Evolutionary conservation across 371 early-diverging fungal genomes (phyloP), one percentile per base, ranked within the genome.

Genomic region (Syncephalis plumigaleata): DNA sequence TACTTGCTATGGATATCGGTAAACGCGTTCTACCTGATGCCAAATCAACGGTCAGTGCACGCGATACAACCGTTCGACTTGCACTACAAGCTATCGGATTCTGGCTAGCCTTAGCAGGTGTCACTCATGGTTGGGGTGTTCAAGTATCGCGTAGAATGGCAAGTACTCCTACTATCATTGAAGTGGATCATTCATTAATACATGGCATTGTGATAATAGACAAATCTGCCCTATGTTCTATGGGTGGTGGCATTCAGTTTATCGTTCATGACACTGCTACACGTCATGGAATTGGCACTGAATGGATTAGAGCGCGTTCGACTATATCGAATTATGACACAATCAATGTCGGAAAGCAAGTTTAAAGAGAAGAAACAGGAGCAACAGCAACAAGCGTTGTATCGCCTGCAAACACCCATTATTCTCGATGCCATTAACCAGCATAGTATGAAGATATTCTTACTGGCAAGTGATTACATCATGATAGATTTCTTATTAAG

Each of bases 371-470:
- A 7, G 31, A 31, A 31, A 31, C 31, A 4, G 11, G 11, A 31
- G 4, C 7, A 31, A 31, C 11, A 31, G 4, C 31, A 31, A 31
- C 31, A 11, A 4, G 4, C 11, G 31, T 11, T 31, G 11, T 31
- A 11, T 11, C 31, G 57, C 5, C 51, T 51, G 9, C 50, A 58
- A 15, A 60, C 62, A 45, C 83, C 84, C 0, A 48, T 55, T 8
- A 46, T 90, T 4, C 56, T 87, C 15, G 69, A 74, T 22, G 73
- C 79, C 11, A 59, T 91, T 49, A 90, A 90, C 56, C 55, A 57
- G 37, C 85, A 91, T 65, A 81, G 87, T 22, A 56, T 95, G 46
- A 70, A 69, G 2, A 71, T 80, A 9, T 95, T 95, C 60, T 55
- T 95, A 45, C 55, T 91, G 48, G 84, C 79, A 67, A 54, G 54